Conservation (phyloP, 306 rosid species). For the Sicyos edulis region DNA sequence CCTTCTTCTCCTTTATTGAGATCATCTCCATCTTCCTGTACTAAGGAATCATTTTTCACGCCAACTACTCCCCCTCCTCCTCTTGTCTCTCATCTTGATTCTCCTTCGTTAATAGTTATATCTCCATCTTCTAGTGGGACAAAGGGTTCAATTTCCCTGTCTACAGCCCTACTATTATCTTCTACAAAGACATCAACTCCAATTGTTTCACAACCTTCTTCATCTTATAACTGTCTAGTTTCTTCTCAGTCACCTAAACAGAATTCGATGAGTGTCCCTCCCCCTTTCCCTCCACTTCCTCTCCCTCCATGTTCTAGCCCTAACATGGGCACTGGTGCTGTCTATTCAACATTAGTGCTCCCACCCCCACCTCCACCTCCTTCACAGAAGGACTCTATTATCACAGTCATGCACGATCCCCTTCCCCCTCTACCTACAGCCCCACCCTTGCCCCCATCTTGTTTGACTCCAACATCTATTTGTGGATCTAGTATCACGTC, state of each 20-base stretch:
- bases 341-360: slow-evolving; percentile 20
- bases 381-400: not conserved
- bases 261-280: slow-evolving; percentile 7
- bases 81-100: slow-evolving; percentile 13
- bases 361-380: slow-evolving; percentile 55
- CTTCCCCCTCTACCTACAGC: not conserved
- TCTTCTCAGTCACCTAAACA: slow-evolving; percentile 21
- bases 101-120: slow-evolving; percentile 25
- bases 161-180: slow-evolving; percentile 18
- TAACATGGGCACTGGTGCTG: slow-evolving; percentile 27
- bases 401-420: not conserved
- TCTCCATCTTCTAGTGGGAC: slow-evolving; percentile 23
- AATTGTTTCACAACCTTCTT: slow-evolving; percentile 23
- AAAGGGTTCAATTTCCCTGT: slow-evolving; percentile 33
- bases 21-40: slow-evolving; percentile 25
- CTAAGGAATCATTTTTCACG: slow-evolving; percentile 24
- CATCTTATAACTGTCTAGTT: slow-evolving; percentile 14
- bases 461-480: slow-evolving; percentile 12
- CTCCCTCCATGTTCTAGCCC: slow-evolving; percentile 32
- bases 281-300: slow-evolving; percentile 38
- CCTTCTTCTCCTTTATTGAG: slow-evolving; percentile 22
- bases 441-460: slow-evolving; percentile 13
- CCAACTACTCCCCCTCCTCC: slow-evolving; percentile 28
- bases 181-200: slow-evolving; percentile 22
- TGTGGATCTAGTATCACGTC: slow-evolving; percentile 8